Conservation (phyloP, 306 rosid genomes). For the Echinosophora koreensis region DNA sequence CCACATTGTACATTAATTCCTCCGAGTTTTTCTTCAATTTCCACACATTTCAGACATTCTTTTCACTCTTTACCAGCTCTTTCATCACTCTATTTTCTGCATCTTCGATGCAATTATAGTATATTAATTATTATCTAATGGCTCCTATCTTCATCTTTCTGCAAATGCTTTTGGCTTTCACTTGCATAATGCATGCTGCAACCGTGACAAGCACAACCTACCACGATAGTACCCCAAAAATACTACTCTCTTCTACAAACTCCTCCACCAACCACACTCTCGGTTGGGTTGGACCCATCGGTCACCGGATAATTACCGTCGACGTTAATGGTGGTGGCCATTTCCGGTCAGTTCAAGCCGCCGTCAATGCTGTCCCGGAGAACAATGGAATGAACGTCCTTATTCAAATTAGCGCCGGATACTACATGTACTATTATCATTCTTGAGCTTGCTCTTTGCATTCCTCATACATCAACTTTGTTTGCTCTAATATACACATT, state of each 20-base stretch:
- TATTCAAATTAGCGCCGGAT: slow-evolving; percentile 70
- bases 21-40: slow-evolving; percentile 10
- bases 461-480: not conserved
- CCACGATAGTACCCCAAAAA: not conserved
- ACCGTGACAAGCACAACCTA: slow-evolving; percentile 21
- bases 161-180: slow-evolving; percentile 22
- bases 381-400: slow-evolving; percentile 59
- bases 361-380: slow-evolving; percentile 63
- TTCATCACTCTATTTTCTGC: slow-evolving; percentile 2
- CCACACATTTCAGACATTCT: not conserved
- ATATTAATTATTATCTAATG: slow-evolving; percentile 41
- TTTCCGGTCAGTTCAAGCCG: slow-evolving; percentile 68
- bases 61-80: not conserved
- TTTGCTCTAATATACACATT: too few relatives aligned
- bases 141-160: slow-evolving; percentile 35
- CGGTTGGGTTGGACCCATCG: slow-evolving; percentile 65
- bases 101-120: slow-evolving; percentile 8
- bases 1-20: not conserved
- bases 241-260: not conserved
- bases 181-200: slow-evolving; percentile 41
- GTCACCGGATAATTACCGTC: slow-evolving; percentile 59
- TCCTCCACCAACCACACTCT: slow-evolving; percentile 21
- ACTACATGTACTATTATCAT: slow-evolving; percentile 62
- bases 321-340: slow-evolving; percentile 58
- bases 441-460: not conserved